These are phyloP conservation scores for Fonsecaea erecta DNA, from an alignment of 2,329 filamentous ascomycete genomes.

Conservation along the genomic window DNA sequence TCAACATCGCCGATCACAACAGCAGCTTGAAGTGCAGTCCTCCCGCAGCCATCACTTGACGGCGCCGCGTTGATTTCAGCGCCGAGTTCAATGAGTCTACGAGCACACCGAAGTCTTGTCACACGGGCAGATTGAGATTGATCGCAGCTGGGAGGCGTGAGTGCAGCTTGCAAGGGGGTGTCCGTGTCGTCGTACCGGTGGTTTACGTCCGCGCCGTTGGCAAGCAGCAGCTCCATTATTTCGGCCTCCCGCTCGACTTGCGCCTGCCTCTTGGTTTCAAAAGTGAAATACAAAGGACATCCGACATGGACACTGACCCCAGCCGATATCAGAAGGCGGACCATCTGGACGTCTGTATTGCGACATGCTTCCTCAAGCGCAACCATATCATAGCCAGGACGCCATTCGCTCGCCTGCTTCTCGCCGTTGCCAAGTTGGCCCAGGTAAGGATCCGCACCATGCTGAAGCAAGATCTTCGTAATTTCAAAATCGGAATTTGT, in stretches of 20 bases:
- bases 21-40: conserved; percentile 34
- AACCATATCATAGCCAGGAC: not conserved
- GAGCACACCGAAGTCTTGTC: not conserved
- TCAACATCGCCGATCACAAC: conserved; percentile 28
- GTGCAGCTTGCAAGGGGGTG: conserved; percentile 1
- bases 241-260: not conserved
- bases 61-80: conserved; percentile 5
- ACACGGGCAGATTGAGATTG: too few relatives aligned
- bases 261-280: not conserved
- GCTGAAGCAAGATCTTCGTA: not conserved
- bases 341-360: not conserved
- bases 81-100: conserved; percentile 10
- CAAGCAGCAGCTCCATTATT: conserved; percentile 1
- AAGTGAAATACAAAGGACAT: not conserved
- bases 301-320: not conserved
- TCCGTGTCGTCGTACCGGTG: fast-evolving
- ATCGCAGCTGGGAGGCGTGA: not conserved
- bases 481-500: conserved; percentile 1
- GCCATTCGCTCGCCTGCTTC: not conserved
- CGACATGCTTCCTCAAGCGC: not conserved
- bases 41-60: conserved; percentile 8
- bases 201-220: not conserved
- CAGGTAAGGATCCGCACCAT: conserved; percentile 6
- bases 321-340: conserved; percentile 1
- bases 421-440: not conserved